Conservation (phyloP, 2,329 filamentous ascomycete species). For the Colletotrichum viniferum region DNA sequence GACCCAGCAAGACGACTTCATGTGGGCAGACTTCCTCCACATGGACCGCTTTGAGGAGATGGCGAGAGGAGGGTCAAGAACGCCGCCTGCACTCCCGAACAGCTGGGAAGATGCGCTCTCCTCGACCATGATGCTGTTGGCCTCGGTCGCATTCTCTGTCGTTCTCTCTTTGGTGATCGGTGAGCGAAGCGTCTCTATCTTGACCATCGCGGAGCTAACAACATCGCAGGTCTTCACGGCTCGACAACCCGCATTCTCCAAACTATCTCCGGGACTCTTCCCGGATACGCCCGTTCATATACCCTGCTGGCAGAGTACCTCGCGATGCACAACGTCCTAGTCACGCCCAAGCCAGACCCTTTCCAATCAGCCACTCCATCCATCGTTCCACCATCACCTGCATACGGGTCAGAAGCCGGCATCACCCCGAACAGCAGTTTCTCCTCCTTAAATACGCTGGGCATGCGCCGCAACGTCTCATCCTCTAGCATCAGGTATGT, state of each 20-base stretch:
- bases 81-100: neutral
- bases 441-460: neutral
- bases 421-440: slow-evolving; percentile 12
- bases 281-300: slow-evolving; percentile 3
- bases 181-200: neutral
- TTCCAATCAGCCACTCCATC: neutral
- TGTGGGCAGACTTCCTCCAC: slow-evolving; percentile 7
- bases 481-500: slow-evolving; percentile 10
- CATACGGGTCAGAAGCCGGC: neutral
- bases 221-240: neutral
- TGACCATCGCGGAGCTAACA: neutral
- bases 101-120: slow-evolving; percentile 19
- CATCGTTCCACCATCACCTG: neutral
- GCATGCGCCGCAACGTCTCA: neutral
- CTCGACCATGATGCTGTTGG: slow-evolving; percentile 20
- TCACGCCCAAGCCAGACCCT: neutral
- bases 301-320: slow-evolving; percentile 8
- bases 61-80: neutral
- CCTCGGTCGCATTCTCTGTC: slow-evolving; percentile 19
- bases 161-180: slow-evolving; percentile 14
- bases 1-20: neutral
- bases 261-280: neutral
- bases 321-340: neutral
- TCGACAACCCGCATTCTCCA: neutral
- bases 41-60: slow-evolving; percentile 15